Percentiles rank a stretch among this genome's conserved stretches.
These are phyloP conservation scores for Taiwanofungus camphoratus DNA, from an alignment of 1,284 basidiomycete genomes.

Conservation along the genomic window DNA sequence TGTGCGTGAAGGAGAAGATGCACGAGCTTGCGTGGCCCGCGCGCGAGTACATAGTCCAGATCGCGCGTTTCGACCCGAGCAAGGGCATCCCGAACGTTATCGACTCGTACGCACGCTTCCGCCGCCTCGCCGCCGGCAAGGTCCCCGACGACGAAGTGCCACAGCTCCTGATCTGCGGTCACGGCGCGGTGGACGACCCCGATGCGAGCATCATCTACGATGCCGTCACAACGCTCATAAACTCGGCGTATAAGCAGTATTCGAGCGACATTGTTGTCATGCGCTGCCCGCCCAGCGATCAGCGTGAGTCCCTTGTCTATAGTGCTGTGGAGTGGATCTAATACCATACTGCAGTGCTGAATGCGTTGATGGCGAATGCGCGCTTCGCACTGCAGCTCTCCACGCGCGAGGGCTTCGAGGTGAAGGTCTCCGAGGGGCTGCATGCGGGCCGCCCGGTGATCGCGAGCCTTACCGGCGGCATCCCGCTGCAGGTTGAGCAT, in stretches of 20 bases:
- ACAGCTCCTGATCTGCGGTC: slow-evolving; percentile 80
- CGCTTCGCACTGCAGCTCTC: slow-evolving; percentile 75
- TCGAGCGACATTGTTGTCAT: slow-evolving; percentile 70
- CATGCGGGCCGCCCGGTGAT: slow-evolving; percentile 81
- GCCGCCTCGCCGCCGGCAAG: slow-evolving; percentile 49
- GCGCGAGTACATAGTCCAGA: slow-evolving; percentile 78
- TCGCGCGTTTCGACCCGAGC: slow-evolving; percentile 78
- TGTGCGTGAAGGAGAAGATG: slow-evolving; percentile 76
- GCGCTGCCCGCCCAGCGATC: slow-evolving; percentile 75
- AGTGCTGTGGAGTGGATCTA: neutral
- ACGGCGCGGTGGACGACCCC: slow-evolving; percentile 84
- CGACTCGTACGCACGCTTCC: slow-evolving; percentile 77
- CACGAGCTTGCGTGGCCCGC: slow-evolving; percentile 70
- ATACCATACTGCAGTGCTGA: slow-evolving; percentile 73
- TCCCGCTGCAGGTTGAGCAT: slow-evolving; percentile 80
- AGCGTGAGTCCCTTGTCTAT: slow-evolving; percentile 43
- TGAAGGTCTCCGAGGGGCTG: slow-evolving; percentile 87
- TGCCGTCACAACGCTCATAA: slow-evolving; percentile 56
- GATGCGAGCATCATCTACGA: slow-evolving; percentile 86
- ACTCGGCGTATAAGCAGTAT: slow-evolving; percentile 49
- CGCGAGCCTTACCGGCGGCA: slow-evolving; percentile 78
- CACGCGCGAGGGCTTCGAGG: slow-evolving; percentile 86
- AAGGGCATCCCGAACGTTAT: slow-evolving; percentile 79
- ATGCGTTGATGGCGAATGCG: slow-evolving; percentile 71
- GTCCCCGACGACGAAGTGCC: slow-evolving; percentile 54